phyloP scores from a whole-genome alignment of 257 asterid species.

The Salvia splendens region DNA sequence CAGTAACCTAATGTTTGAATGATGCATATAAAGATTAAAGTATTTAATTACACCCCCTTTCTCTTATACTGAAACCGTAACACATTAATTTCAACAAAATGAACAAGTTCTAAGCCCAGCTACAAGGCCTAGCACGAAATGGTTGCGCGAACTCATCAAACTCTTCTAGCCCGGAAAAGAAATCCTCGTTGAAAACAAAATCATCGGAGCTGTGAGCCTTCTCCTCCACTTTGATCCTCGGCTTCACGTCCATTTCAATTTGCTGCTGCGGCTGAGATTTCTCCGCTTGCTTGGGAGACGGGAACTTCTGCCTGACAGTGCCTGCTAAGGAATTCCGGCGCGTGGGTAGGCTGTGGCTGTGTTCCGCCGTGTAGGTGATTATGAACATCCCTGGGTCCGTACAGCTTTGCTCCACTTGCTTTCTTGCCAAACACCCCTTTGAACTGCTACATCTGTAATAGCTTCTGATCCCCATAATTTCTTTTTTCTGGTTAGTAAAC shows the following conservation, averaged over 20 bases:
- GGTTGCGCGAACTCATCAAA: conserved; percentile 47
- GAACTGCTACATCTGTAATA: conserved; percentile 95
- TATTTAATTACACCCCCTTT: neutral
- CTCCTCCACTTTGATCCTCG: conserved; percentile 33
- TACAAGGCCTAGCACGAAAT: conserved; percentile 36
- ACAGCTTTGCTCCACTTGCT: conserved; percentile 90
- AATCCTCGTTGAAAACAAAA: conserved; percentile 50
- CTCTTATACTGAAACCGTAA: conserved; percentile 5
- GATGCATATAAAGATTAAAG: neutral
- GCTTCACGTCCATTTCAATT: neutral
- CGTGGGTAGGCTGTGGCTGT: conserved; percentile 88
- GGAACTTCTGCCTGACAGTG: conserved; percentile 71
- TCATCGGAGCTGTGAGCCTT: conserved; percentile 32
- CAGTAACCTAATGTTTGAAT: neutral
- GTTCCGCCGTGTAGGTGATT: conserved; percentile 85
- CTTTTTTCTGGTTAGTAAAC: neutral
- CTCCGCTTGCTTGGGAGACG: conserved; percentile 30
- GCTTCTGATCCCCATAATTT: conserved; percentile 55
- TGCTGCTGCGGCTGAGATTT: too few relatives aligned
- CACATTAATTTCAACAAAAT: too few relatives aligned
- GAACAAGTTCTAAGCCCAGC: conserved; percentile 29
- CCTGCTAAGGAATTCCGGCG: conserved; percentile 85
- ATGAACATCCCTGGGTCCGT: conserved; percentile 59
- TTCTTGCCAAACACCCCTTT: conserved; percentile 89
- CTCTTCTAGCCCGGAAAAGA: conserved; percentile 66